phyloP scores from a whole-genome alignment of 305 asterid genomes.

The Stenogyne calaminthoides region DNA sequence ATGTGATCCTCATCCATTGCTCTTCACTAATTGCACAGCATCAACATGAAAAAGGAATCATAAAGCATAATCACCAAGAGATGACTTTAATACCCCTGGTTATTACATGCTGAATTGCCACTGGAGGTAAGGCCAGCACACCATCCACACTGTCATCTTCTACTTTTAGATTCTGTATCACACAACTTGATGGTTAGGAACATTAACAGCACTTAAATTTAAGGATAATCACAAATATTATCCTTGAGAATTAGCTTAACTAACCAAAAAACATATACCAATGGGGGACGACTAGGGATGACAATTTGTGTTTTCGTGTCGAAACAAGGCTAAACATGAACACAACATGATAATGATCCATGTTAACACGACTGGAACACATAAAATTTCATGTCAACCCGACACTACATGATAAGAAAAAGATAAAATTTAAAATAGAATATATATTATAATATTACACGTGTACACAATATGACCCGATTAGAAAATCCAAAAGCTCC shows the following conservation, averaged over 20 bases:
- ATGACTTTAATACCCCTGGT: background rate
- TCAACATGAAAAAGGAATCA: background rate
- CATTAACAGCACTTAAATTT: background rate
- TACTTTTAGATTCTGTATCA: constrained; percentile 43
- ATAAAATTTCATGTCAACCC: no score
- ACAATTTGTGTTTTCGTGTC: no score
- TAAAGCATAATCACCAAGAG: background rate
- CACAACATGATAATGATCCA: no score
- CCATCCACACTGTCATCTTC: constrained; percentile 34
- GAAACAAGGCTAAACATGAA: no score
- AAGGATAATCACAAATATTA: background rate
- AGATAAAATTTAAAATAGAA: no score
- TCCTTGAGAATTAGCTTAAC: background rate
- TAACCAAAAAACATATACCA: background rate
- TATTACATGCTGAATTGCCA: background rate
- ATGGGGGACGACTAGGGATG: no score
- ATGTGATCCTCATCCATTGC: constrained; percentile 14
- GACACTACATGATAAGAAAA: no score
- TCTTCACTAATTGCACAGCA: background rate
- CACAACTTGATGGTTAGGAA: constrained; percentile 16
- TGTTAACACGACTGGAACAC: no score
- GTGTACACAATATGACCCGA: no score
- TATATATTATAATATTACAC: no score
- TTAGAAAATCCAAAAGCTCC: no score
- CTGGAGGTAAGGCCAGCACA: background rate